These are phyloP conservation scores for Talaromyces sp. DNA, from an alignment of 2,329 filamentous ascomycete species.

Conservation along the genomic window DNA sequence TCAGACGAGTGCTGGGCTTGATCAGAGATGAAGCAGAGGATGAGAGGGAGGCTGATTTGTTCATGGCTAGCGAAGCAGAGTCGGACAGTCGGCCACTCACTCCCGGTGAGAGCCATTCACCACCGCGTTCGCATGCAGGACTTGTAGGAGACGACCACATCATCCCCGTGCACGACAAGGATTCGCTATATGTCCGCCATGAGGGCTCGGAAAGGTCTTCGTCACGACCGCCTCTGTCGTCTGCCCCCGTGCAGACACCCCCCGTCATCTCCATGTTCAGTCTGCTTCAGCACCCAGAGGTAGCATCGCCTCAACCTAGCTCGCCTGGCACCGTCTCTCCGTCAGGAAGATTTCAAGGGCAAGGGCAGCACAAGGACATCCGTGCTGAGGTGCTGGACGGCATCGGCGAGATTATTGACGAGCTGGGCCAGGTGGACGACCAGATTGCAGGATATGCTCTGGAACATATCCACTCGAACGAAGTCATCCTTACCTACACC, in stretches of 20 bases:
- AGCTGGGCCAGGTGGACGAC: slow-evolving; percentile 87
- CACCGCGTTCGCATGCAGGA: slow-evolving; percentile 7
- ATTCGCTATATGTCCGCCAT: slow-evolving; percentile 22
- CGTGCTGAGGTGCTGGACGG: slow-evolving; percentile 89
- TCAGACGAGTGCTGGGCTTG: slow-evolving; percentile 80
- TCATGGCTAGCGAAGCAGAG: slow-evolving; percentile 55
- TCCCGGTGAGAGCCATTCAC: slow-evolving; percentile 32
- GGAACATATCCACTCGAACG: slow-evolving; percentile 88
- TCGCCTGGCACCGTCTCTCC: slow-evolving; percentile 31
- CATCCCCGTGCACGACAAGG: slow-evolving; percentile 22
- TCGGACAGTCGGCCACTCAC: slow-evolving; percentile 49
- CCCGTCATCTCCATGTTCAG: slow-evolving; percentile 73
- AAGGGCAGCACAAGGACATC: slow-evolving; percentile 56
- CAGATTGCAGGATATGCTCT: slow-evolving; percentile 86
- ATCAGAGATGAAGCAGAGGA: slow-evolving; percentile 89
- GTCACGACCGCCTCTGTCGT: slow-evolving; percentile 57
- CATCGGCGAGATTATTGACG: slow-evolving; percentile 93
- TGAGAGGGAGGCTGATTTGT: slow-evolving; percentile 62
- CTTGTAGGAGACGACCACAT: slow-evolving; percentile 6
- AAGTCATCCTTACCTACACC: slow-evolving; percentile 85
- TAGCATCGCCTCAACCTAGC: slow-evolving; percentile 39
- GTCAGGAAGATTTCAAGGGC: slow-evolving; percentile 27
- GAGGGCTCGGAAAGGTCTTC: slow-evolving; percentile 29
- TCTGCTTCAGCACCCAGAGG: slow-evolving; percentile 66
- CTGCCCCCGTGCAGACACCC: slow-evolving; percentile 51